Evolutionary conservation across 306 rosid species (phyloP).

Genomic region (Castanea sativa): DNA sequence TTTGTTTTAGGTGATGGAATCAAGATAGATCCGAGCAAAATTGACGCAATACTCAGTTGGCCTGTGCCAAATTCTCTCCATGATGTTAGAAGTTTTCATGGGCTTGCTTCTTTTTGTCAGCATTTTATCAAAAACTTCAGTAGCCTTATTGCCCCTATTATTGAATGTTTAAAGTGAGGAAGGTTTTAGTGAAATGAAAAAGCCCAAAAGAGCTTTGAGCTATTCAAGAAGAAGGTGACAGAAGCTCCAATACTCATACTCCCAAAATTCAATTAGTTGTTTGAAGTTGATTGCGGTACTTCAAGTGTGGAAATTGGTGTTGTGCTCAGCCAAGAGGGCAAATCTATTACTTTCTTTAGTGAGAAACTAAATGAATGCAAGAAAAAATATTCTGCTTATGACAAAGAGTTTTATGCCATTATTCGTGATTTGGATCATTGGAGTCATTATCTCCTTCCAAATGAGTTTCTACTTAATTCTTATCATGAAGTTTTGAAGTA

Average conservation of each 20-base stretch:
- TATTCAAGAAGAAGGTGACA: background rate
- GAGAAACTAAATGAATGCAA: background rate
- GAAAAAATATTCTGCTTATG: background rate
- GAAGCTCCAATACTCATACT: background rate
- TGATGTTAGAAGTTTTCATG: background rate
- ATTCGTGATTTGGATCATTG: background rate
- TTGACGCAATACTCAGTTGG: background rate
- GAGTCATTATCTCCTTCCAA: background rate
- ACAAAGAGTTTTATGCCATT: background rate
- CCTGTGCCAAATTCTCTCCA: background rate
- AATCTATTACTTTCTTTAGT: background rate
- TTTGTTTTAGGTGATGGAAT: background rate
- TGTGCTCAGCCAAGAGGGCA: background rate
- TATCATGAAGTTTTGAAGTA: background rate
- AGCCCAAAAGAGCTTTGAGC: background rate
- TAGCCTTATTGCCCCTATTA: background rate
- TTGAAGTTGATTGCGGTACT: background rate
- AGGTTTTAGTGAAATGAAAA: background rate
- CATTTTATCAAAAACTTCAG: background rate
- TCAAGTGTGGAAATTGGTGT: background rate
- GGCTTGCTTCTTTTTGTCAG: background rate
- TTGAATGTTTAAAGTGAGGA: background rate
- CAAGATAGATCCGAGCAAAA: background rate
- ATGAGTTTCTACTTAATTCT: background rate
- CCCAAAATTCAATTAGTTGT: background rate